Base-by-base conservation (phyloP, 169 alveolate species). In the Theileria sp. region DNA sequence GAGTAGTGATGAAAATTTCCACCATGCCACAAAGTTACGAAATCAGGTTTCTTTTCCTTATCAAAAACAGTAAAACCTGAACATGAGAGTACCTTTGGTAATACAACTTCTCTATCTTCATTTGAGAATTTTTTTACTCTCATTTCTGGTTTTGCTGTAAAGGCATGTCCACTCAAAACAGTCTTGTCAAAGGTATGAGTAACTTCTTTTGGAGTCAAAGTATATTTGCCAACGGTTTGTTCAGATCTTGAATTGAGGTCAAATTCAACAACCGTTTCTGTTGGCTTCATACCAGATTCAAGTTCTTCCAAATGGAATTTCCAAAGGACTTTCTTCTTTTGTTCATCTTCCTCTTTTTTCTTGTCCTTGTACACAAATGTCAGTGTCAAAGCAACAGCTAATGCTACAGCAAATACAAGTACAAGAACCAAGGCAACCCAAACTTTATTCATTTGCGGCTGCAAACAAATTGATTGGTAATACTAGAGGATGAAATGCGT, bases 311-410 rank as follows among this genome's bases (percentile, higher is more conserved):
- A 8, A 8, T 58, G 0, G 67, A 58, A 58, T 19, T 19, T 58
- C 67, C 67, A 58, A 21, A 58, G 13, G 2, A 58, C 32, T 25
- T 58, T 25, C 32, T 25, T 25, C 12, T 58, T 19, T 8, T 58
- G 13, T 6, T 21, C 67, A 3, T 58, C 26, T 8, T 58, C 32
- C 12, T 19, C 67, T 13, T 58, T 25, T 58, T 58, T 58, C 67
- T n/a, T 58, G 8, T 17, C 36, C 67, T 58, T 58, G n/a, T 58
- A 58, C 17, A 58, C 36, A 58, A 58, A 58, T 25, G 67, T 58
- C 36, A 58, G n/a, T 10, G 67, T 58, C 67, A 58, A 58, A 58
- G 36, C 67, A 25, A 58, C 26, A 6, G 67, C n/a, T 58, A 58
- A 58, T 58, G 34, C 32, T 21, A 25, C 67, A 3, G 67, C 67